Evolutionary conservation across 1,284 basidiomycete genomes (phyloP), one percentile per base, ranked within the genome.

Genomic region (Fomes fomentarius): DNA sequence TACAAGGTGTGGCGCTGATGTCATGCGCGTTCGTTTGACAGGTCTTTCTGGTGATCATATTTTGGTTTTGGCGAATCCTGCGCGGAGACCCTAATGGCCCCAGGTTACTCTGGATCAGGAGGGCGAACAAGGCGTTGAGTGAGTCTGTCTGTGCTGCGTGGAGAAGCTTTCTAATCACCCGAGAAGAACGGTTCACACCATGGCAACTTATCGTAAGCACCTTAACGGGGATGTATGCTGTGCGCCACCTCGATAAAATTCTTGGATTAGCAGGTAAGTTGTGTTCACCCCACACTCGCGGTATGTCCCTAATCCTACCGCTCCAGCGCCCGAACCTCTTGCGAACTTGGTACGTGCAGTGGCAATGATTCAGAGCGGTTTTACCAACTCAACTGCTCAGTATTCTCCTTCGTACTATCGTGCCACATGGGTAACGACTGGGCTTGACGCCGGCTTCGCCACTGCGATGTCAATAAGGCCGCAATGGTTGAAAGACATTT

Each of bases 371-470:
- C 21, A 3, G 17, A 21, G 12, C 2, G n/a, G 17, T 30, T 11
- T 14, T 24, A n/a, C 17, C 45, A 52, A 15, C 49, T 31, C 33
- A 12, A 38, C 47, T 52, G 31, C 51, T 26, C 35, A 95, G 92
- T 98, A 98, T 69, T 93, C 94, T 1, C 82, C 91, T 2, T 90
- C 93, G 7, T 98, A 96, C 71, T 98, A 96, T 72, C 88, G 96
- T 25, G 96, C 94, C n/a, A 97, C 96, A 43, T 99, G 96, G 91
- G 87, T 99, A 62, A 86, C 76, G 49, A 96, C 91, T 0, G 96
- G 94, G 0, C 79, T 98, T n/a, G 96, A 99, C 69, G 95, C 96
- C 1, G 96, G 96, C 1, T 98, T 98, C 67, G 94, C 96, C 0
- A 95, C 94, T 0, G 95, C 96, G 9, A 94, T 96, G 89, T 78